Percentiles rank a stretch among this genome's conserved stretches.
phyloP scores from a whole-genome alignment of 768 basidiomycete genomes.

The Suillus subluteus region DNA sequence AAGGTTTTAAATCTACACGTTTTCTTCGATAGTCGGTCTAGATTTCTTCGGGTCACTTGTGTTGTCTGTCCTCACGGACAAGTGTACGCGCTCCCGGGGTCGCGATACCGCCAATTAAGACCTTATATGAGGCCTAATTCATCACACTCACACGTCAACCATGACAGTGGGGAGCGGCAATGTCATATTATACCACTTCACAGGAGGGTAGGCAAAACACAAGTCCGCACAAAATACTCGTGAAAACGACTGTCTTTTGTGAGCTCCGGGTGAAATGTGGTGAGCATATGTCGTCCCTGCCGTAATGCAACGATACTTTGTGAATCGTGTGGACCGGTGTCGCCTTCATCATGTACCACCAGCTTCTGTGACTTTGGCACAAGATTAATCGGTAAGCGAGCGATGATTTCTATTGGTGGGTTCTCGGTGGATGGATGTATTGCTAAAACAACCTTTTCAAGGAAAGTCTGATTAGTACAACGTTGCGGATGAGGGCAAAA shows the following conservation, averaged over 20 bases:
- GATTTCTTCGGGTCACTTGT: not conserved
- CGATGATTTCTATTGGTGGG: constrained; percentile 69
- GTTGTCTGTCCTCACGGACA: not conserved
- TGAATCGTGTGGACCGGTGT: constrained; percentile 55
- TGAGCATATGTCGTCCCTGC: constrained; percentile 83
- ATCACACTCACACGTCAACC: not conserved
- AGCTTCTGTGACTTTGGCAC: constrained; percentile 43
- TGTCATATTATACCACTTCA: constrained; percentile 7
- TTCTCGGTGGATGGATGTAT: constrained; percentile 50
- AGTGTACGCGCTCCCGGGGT: not conserved
- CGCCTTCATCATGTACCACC: constrained; percentile 44
- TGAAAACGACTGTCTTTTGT: constrained; percentile 88
- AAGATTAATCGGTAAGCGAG: constrained; percentile 61
- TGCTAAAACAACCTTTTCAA: constrained; percentile 62
- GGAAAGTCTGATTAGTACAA: not conserved
- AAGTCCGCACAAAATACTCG: constrained; percentile 84
- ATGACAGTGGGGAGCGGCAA: not conserved
- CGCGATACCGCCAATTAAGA: not conserved
- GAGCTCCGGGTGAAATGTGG: constrained; percentile 94
- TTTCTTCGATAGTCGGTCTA: not conserved
- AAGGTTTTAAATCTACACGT: not conserved
- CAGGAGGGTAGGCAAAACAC: constrained; percentile 50
- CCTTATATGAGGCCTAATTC: not conserved
- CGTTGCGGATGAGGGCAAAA: not conserved
- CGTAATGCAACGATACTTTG: constrained; percentile 81